Conservation (phyloP, 495 filamentous ascomycete species). For the Gamarada debralockiae region DNA sequence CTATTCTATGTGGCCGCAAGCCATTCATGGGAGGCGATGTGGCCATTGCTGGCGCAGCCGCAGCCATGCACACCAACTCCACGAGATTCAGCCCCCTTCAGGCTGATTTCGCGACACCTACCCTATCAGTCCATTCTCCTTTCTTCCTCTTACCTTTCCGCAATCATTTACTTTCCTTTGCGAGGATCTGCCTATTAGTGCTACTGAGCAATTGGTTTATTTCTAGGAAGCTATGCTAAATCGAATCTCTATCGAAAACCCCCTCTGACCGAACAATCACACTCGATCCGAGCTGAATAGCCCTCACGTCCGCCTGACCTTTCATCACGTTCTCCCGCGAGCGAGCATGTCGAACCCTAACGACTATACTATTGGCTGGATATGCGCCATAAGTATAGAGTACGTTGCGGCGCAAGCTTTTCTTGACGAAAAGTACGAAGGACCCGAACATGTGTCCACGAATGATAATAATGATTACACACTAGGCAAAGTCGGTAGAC, state of each 20-base stretch:
- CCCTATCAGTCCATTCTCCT: slow-evolving; percentile 10
- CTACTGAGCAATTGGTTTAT: no score
- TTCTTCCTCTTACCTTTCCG: slow-evolving; percentile 8
- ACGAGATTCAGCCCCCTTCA: slow-evolving; percentile 11
- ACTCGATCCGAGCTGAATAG: no score
- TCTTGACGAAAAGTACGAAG: no score
- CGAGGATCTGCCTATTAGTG: slow-evolving; percentile 9
- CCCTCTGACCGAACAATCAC: no score
- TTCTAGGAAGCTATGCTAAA: no score
- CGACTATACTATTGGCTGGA: slow-evolving; percentile 33
- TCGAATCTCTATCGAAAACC: no score
- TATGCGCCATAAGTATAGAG: slow-evolving; percentile 31
- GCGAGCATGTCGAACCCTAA: slow-evolving; percentile 4
- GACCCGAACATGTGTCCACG: no score
- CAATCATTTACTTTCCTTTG: slow-evolving; percentile 11
- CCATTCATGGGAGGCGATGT: slow-evolving; percentile 5
- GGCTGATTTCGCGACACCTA: slow-evolving; percentile 4
- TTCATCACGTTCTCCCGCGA: neutral
- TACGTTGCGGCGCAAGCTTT: slow-evolving; percentile 30
- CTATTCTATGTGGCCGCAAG: slow-evolving; percentile 9
- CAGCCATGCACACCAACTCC: slow-evolving; percentile 10
- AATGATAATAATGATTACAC: no score
- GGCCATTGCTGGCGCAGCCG: slow-evolving; percentile 5
- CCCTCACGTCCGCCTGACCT: neutral
- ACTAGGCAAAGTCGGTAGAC: no score